A percentile compares a stretch with the other conserved stretches of the same genome.
These are phyloP conservation scores for Candida silvicultrix DNA, from an alignment of 805 yeast genomes.

Conservation along the genomic window DNA sequence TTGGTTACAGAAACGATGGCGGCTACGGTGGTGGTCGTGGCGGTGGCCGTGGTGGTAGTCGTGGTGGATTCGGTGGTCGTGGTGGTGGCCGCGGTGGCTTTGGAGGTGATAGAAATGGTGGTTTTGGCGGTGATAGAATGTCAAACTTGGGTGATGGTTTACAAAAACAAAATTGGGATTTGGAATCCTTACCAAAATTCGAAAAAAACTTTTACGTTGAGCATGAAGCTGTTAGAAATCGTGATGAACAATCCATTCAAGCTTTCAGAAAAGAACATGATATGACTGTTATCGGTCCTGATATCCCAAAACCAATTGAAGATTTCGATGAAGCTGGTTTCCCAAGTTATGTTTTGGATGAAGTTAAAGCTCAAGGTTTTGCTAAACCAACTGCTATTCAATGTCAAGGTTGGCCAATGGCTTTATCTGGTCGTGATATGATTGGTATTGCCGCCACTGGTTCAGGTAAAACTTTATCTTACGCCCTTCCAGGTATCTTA, in stretches of 20 bases:
- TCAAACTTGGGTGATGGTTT: constrained; percentile 45
- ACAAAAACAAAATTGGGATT: constrained; percentile 76
- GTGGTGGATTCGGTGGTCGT: constrained; percentile 34
- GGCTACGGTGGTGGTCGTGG: constrained; percentile 30
- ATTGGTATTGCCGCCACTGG: constrained; percentile 99
- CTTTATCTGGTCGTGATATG: constrained; percentile 96
- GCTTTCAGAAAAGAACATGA: constrained; percentile 77
- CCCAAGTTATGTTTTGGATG: constrained; percentile 87
- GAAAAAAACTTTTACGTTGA: constrained; percentile 94
- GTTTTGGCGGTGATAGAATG: constrained; percentile 36
- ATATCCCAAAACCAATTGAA: constrained; percentile 93
- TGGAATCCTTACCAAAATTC: constrained; percentile 72
- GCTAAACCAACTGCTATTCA: constrained; percentile 93
- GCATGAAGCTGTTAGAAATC: constrained; percentile 67
- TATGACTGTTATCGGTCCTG: constrained; percentile 78
- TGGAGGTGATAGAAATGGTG: constrained; percentile 31
- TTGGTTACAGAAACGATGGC: constrained; percentile 28
- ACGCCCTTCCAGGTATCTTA: constrained; percentile 94
- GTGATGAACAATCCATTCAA: constrained; percentile 67
- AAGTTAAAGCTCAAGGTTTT: constrained; percentile 89
- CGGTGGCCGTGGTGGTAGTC: constrained; percentile 33
- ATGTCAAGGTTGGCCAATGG: constrained; percentile 99
- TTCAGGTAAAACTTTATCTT: constrained; percentile 96
- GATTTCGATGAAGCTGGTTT: constrained; percentile 95
- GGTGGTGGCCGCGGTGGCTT: constrained; percentile 32